Evolutionary conservation across 2,329 filamentous ascomycete species (phyloP).

Genomic region (Mollisia scopiformis): DNA sequence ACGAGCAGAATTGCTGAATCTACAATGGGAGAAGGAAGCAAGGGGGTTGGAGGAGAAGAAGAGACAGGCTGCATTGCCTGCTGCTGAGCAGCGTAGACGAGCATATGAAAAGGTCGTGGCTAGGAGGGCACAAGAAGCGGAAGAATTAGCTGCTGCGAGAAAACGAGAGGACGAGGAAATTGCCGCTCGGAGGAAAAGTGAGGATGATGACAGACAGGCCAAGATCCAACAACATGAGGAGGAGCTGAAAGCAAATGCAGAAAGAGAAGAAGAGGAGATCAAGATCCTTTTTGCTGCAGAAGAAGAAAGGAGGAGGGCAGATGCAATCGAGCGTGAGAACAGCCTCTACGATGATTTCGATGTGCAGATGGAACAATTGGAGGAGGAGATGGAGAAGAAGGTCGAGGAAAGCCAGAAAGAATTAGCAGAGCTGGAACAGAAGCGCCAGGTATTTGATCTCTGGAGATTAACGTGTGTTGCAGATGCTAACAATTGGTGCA

Average conservation of each 20-base stretch:
- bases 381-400: slow-evolving; percentile 16
- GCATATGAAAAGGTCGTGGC: not conserved
- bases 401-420: slow-evolving; percentile 7
- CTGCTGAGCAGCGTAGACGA: slow-evolving; percentile 2
- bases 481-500: not conserved
- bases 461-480: not conserved
- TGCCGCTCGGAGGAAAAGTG: slow-evolving; percentile 5
- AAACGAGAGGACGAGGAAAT: slow-evolving; percentile 11
- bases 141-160: slow-evolving; percentile 2
- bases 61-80: not conserved
- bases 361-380: slow-evolving; percentile 5
- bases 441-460: slow-evolving; percentile 6
- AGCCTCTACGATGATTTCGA: slow-evolving; percentile 9
- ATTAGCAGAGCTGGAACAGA: slow-evolving; percentile 8
- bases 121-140: slow-evolving; percentile 2
- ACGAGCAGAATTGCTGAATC: not conserved
- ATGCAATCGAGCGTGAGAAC: slow-evolving; percentile 9
- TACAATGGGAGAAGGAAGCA: slow-evolving; percentile 3
- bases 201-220: slow-evolving; percentile 8
- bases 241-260: slow-evolving; percentile 1
- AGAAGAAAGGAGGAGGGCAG: slow-evolving; percentile 4
- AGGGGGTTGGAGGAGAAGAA: slow-evolving; percentile 9
- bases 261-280: slow-evolving; percentile 12
- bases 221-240: slow-evolving; percentile 10
- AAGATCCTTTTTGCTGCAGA: slow-evolving; percentile 1